Evolutionary conservation across 192 early-diverging fungal genomes (phyloP), one percentile per base, ranked within the genome.

Genomic region (Coemansia sp.): DNA sequence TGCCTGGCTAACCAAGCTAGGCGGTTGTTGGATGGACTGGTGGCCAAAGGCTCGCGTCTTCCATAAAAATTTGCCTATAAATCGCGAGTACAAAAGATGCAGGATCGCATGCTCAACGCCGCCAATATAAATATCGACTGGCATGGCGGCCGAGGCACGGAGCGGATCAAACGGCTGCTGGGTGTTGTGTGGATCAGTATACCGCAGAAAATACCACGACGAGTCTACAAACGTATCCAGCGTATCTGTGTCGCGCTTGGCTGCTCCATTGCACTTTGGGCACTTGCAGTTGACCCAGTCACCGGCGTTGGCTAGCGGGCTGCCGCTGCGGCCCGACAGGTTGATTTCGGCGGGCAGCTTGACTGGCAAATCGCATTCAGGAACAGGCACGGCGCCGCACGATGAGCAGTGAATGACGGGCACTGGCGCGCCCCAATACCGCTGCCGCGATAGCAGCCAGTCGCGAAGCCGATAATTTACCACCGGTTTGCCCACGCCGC

Each of bases 211-310:
- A 57, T 98, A 98, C 93, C 93, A 98, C 0, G 95, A 89, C 4
- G 92, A 95, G 60, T 98, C 95, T 7, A 98, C 88, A 82, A 98
- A 98, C 3, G 95, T 98, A 60, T 98, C 95, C 85, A 98, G 93
- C 3, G 95, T 95, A 51, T 98, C 95, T 11, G 87, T 85, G 34
- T 95, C 95, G 27, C 89, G 80, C 48, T 73, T 75, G 8, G 93
- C 92, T 2, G 85, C 63, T 21, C 81, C 79, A 19, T 79, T 57
- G 50, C 91, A 93, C 54, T 80, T 78, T 46, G 91, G 91, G 58
- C 91, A 93, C 38, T 78, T 72, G 68, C 85, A 87, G 35, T 85
- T 81, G 4, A 86, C 68, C 88, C 88, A 93, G 3, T 85, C 81
- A 18, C 81, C 51, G 17, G 63, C 77, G 9, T 58, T 65, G 8